Percentiles rank a stretch among this genome's conserved stretches.
These are phyloP conservation scores for Solanum aculeatissimum DNA, from an alignment of 305 asterid species.

Conservation along the genomic window DNA sequence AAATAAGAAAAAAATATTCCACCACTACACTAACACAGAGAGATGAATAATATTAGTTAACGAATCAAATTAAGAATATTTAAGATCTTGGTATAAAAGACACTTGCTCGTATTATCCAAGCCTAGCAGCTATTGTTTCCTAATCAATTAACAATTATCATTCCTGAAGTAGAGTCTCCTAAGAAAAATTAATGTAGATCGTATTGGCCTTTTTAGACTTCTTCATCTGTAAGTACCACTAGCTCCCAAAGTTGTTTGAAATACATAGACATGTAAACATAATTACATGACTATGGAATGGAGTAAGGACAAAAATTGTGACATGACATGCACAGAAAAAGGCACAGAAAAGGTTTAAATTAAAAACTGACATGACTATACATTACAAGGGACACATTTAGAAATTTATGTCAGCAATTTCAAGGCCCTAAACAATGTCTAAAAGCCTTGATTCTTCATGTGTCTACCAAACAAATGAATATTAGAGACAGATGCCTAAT, in stretches of 20 bases:
- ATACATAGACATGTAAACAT: not conserved
- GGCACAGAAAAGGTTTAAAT: not conserved
- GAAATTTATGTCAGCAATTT: not conserved
- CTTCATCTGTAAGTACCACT: not conserved
- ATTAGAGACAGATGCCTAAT: not conserved
- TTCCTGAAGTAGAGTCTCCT: not conserved
- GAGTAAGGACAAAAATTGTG: not conserved
- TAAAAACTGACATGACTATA: not conserved
- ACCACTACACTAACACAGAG: not conserved
- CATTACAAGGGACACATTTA: not conserved
- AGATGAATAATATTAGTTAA: not conserved
- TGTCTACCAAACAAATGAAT: not conserved
- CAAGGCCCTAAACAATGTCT: not conserved
- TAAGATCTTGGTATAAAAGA: not conserved
- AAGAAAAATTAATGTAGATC: not conserved
- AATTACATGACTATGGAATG: not conserved
- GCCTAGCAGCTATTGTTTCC: not conserved
- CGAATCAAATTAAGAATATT: not conserved
- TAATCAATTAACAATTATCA: not conserved
- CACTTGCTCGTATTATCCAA: not conserved
- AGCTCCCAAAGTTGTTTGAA: not conserved
- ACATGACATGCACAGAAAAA: not conserved
- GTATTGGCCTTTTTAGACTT: not conserved
- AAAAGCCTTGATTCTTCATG: not conserved
- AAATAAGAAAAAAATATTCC: not conserved